Evolutionary conservation across 2,329 filamentous ascomycete genomes (phyloP), one percentile per base, ranked within the genome.

Genomic region (Fusarium vanettenii): DNA sequence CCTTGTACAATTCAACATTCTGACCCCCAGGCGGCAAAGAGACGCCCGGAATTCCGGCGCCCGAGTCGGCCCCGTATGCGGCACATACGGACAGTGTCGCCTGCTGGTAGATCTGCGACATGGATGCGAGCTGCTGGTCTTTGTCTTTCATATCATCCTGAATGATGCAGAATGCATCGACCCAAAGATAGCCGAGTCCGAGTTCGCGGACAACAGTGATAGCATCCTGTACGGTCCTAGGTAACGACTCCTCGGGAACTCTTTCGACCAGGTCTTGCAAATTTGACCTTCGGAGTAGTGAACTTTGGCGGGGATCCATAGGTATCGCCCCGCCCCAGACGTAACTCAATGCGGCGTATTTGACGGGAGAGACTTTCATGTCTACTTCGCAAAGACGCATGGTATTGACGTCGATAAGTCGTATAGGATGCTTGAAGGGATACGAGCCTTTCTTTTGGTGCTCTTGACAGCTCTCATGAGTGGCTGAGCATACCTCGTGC

Each of bases 201-300:
- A 43, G 10, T 5, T 43, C n/a, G 5, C n/a, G 39, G 39, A 13
- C n/a, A 1, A 43, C 39, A 43, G 39, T 43, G n/a, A 43, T 13
- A 6, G 39, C 39, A 43, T 43, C 39, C 0, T 1, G 39, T 13
- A 43, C 10, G 6, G 39, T 43, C 10, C 13, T 20, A 5, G 39
- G 39, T 20, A 43, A 5, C 1, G 5, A 2, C 0, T 43, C 39
- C n/a, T 20, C n/a, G 3, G n/a, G 39, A 20, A 20, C 6, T 6
- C 10, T 11, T 0, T 6, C 0, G 39, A 43, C 10, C 2, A 43
- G 2, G 2, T 20, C n/a, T 13, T 43, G n/a, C 10, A 20, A 13
- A 7, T 20, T 43, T 4, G 16, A 16, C 33, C 6, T 16, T 13
- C 14, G 33, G 14, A 37, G 33, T 11, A 13, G 3, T n/a, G n/a